A percentile compares a stretch with the other conserved stretches of the same genome.
These are phyloP conservation scores for Aspergillus awamori DNA, from an alignment of 2,329 filamentous ascomycete species.

Conservation along the genomic window DNA sequence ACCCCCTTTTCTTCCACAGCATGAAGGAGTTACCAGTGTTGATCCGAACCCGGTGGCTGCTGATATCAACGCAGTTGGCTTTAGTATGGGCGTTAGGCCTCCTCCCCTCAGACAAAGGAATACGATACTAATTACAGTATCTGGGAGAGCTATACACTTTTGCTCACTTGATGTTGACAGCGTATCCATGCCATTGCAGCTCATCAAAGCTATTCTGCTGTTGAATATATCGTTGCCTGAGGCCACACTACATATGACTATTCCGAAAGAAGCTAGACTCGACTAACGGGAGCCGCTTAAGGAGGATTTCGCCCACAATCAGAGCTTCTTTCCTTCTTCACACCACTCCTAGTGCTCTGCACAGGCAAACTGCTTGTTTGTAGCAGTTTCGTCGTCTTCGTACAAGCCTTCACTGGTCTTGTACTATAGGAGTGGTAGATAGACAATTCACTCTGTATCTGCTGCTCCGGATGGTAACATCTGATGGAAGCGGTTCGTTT, in stretches of 20 bases:
- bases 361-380: constrained; percentile 40
- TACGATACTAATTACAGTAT: background rate
- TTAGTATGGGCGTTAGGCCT: background rate
- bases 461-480: constrained; percentile 73
- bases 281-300: constrained; percentile 20
- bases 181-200: background rate
- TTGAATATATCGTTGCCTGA: background rate
- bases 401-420: constrained; percentile 44
- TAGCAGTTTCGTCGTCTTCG: constrained; percentile 35
- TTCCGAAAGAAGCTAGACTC: constrained; percentile 26
- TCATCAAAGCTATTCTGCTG: background rate
- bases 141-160: too few relatives aligned
- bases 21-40: background rate
- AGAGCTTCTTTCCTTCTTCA: constrained; percentile 27
- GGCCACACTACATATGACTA: constrained; percentile 8
- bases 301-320: constrained; percentile 22
- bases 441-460: constrained; percentile 74
- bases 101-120: background rate
- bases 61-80: background rate
- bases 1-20: too few relatives aligned
- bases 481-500: constrained; percentile 81
- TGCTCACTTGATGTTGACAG: too few relatives aligned
- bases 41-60: background rate
- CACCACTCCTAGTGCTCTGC: constrained; percentile 47
- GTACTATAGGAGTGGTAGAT: constrained; percentile 64